These are phyloP conservation scores for Pelargonium fulgidum DNA, from an alignment of 441 rosid species.

Conservation along the genomic window DNA sequence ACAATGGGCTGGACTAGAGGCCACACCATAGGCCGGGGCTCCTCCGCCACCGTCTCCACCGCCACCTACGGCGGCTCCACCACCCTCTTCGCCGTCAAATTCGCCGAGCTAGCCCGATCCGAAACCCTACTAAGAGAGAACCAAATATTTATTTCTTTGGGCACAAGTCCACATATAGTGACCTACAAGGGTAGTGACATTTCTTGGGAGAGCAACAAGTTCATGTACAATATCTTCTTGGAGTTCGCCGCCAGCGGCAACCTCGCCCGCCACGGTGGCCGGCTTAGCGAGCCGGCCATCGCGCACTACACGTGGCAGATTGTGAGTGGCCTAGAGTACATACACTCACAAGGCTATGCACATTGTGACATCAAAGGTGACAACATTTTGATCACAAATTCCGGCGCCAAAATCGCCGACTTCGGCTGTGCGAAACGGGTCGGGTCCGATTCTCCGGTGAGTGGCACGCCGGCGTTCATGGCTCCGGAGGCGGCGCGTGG, in stretches of 20 bases:
- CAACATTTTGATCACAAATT: constrained; percentile 44
- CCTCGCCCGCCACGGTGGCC: constrained; percentile 40
- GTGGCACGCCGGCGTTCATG: constrained; percentile 70
- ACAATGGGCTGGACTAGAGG: constrained; percentile 72
- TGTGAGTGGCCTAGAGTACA: constrained; percentile 46
- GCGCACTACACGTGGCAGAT: constrained; percentile 44
- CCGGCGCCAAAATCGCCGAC: constrained; percentile 56
- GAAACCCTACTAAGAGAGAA: constrained; percentile 52
- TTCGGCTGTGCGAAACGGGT: constrained; percentile 64
- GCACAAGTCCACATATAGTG: constrained; percentile 40
- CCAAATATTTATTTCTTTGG: constrained; percentile 39
- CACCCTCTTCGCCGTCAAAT: constrained; percentile 58
- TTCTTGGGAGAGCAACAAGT: constrained; percentile 28
- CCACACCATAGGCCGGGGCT: constrained; percentile 54
- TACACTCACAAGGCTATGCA: constrained; percentile 51
- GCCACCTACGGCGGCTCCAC: constrained; percentile 42
- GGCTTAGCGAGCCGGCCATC: constrained; percentile 35
- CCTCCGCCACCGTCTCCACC: constrained; percentile 64
- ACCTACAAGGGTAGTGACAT: constrained; percentile 51
- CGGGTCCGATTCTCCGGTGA: constrained; percentile 21
- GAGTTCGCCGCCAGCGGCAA: constrained; percentile 60
- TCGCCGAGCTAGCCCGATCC: constrained; percentile 36
- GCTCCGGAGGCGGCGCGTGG: constrained; percentile 89
- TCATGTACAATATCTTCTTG: constrained; percentile 52
- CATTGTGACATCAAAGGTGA: constrained; percentile 74